Evolutionary conservation across 306 rosid genomes (phyloP).

Genomic region (Calophaca sinica): DNA sequence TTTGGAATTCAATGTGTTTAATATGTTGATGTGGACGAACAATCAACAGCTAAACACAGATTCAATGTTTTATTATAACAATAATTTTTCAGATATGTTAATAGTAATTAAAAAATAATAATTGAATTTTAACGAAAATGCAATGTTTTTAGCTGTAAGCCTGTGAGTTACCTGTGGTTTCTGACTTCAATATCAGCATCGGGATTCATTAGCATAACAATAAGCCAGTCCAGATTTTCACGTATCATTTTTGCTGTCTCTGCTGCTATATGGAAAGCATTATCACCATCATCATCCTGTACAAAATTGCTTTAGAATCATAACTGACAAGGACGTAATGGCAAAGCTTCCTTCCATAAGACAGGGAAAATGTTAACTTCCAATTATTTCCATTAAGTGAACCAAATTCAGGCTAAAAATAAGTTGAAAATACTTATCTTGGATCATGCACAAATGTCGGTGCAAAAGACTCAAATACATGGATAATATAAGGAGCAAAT

Average conservation of each 20-base stretch:
- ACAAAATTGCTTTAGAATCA: constrained; percentile 43
- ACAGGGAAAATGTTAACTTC: constrained; percentile 17
- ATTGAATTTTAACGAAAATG: constrained; percentile 11
- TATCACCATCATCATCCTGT: constrained; percentile 97
- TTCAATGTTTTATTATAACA: constrained; percentile 29
- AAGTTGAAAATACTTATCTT: constrained; percentile 9
- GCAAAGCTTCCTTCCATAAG: constrained; percentile 19
- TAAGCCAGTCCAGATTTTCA: constrained; percentile 96
- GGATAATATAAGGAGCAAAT: constrained; percentile 15
- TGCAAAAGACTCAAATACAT: constrained; percentile 29
- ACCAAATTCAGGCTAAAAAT: constrained; percentile 31
- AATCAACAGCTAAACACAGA: constrained; percentile 9
- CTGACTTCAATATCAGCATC: constrained; percentile 91
- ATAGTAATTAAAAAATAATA: not conserved
- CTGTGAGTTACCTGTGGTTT: constrained; percentile 81
- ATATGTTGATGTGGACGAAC: constrained; percentile 20
- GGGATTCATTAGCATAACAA: constrained; percentile 81
- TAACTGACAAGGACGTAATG: constrained; percentile 17
- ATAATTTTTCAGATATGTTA: constrained; percentile 13
- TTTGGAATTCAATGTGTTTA: constrained; percentile 35
- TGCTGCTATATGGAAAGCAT: constrained; percentile 95
- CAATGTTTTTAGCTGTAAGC: constrained; percentile 15
- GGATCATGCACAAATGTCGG: constrained; percentile 6
- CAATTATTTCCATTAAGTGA: constrained; percentile 28
- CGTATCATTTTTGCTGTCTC: constrained; percentile 96